phyloP scores from a whole-genome alignment of 2,329 filamentous ascomycete genomes.

The Claviceps pazoutovae region DNA sequence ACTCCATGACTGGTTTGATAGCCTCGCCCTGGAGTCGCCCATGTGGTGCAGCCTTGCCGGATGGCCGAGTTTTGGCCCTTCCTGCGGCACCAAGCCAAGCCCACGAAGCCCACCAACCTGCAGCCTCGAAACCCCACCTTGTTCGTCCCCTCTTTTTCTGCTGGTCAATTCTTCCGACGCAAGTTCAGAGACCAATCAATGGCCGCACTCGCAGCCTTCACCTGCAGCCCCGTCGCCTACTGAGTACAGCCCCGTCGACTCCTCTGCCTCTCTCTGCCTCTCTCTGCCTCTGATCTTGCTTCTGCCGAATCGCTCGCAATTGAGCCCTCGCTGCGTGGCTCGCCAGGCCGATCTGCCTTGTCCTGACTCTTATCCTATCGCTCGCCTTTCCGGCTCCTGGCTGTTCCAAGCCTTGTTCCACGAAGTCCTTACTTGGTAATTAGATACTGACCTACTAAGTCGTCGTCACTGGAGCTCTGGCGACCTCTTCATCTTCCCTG shows the following conservation, averaged over 20 bases:
- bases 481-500: not conserved
- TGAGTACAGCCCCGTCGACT: not conserved
- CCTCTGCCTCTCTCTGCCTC: not conserved
- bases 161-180: constrained; percentile 5
- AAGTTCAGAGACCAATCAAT: constrained; percentile 4
- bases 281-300: not conserved
- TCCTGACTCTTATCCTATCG: not conserved
- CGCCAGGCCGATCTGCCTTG: constrained; percentile 1
- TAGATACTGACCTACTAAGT: not conserved
- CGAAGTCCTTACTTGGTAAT: not conserved
- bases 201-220: constrained; percentile 2
- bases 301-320: not conserved
- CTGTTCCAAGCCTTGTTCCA: not conserved
- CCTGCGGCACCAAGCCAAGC: not conserved
- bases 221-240: not conserved
- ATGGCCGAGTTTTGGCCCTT: not conserved
- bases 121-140: constrained; percentile 4
- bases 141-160: constrained; percentile 3
- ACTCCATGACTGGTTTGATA: too few relatives aligned
- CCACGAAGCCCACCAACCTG: not conserved
- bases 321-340: constrained; percentile 2
- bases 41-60: too few relatives aligned
- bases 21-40: too few relatives aligned
- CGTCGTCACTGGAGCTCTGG: not conserved
- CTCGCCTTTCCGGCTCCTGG: constrained; percentile 1